Percentiles rank a stretch among this genome's conserved stretches.
Conservation (phyloP, 805 yeast species). For the Teunomyces tritomae region DNA sequence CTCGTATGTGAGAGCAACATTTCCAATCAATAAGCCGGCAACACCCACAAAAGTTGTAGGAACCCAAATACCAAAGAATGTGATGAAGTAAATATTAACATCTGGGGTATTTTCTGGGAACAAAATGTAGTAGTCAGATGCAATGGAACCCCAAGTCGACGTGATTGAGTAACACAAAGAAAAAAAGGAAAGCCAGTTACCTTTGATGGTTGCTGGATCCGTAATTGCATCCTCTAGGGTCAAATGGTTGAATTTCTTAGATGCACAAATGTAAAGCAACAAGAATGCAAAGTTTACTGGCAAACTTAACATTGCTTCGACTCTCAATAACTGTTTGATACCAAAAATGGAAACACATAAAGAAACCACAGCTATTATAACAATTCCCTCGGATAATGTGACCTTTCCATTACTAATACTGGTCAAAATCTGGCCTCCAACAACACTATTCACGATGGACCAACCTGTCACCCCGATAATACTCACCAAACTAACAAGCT, state of each 20-base stretch:
- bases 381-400: constrained; percentile 71
- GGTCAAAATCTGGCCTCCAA: constrained; percentile 80
- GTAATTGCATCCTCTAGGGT: constrained; percentile 34
- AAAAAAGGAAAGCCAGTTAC: constrained; percentile 72
- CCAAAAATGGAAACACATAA: constrained; percentile 75
- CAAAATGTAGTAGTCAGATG: constrained; percentile 79
- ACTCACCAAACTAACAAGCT: constrained; percentile 67
- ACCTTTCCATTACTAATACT: constrained; percentile 63
- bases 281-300: constrained; percentile 69
- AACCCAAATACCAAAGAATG: constrained; percentile 62
- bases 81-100: constrained; percentile 51
- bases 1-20: constrained; percentile 29
- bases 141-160: constrained; percentile 85
- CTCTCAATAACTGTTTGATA: constrained; percentile 63
- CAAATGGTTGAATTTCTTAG: constrained; percentile 44
- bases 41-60: constrained; percentile 36
- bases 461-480: constrained; percentile 84
- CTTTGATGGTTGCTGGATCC: constrained; percentile 46
- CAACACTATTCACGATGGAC: constrained; percentile 87
- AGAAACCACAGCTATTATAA: constrained; percentile 63
- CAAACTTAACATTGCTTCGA: constrained; percentile 64
- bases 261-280: constrained; percentile 61
- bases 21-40: constrained; percentile 28
- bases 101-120: constrained; percentile 72
- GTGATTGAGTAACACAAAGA: constrained; percentile 75